phyloP scores from a whole-genome alignment of 129 eudicot genomes.

The Ambrosia artemisiifolia region DNA sequence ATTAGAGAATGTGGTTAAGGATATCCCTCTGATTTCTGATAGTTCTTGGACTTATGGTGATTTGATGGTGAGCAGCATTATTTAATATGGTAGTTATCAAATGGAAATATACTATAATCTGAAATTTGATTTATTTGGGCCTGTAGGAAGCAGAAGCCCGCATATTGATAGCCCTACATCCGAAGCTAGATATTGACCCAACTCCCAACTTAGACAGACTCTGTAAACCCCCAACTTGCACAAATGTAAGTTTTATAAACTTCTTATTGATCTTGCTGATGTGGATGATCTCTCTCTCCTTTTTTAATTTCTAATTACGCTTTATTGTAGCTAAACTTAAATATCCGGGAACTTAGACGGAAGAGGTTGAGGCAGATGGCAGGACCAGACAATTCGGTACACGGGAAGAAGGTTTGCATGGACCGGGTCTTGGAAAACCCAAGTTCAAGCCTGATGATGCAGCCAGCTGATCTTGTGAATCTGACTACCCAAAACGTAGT shows the following conservation, averaged over 20 bases:
- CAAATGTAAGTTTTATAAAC: constrained; percentile 45
- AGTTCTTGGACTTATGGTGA: constrained; percentile 95
- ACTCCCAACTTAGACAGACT: constrained; percentile 72
- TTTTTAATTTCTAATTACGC: neutral
- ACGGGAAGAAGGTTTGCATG: constrained; percentile 64
- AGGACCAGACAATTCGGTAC: constrained; percentile 40
- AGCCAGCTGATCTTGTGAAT: constrained; percentile 52
- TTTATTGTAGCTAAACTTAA: constrained; percentile 59
- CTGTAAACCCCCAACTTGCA: constrained; percentile 35
- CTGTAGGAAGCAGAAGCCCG: constrained; percentile 91
- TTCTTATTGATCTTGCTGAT: constrained; percentile 8
- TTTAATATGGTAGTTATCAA: constrained; percentile 4
- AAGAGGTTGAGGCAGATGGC: constrained; percentile 61
- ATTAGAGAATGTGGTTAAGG: constrained; percentile 88
- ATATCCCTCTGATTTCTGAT: constrained; percentile 72
- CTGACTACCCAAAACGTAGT: constrained; percentile 45
- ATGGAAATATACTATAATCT: constrained; percentile 7
- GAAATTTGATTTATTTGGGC: constrained; percentile 7
- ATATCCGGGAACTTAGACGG: constrained; percentile 45
- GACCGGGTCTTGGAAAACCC: constrained; percentile 67
- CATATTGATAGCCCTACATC: constrained; percentile 72
- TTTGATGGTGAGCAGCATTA: constrained; percentile 72
- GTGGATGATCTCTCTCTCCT: neutral
- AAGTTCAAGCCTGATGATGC: constrained; percentile 39
- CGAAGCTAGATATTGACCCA: constrained; percentile 73